A percentile compares a stretch with the other conserved stretches of the same genome.
phyloP scores from a whole-genome alignment of 163 green algal genomes.

The Chlorella variabilis region DNA sequence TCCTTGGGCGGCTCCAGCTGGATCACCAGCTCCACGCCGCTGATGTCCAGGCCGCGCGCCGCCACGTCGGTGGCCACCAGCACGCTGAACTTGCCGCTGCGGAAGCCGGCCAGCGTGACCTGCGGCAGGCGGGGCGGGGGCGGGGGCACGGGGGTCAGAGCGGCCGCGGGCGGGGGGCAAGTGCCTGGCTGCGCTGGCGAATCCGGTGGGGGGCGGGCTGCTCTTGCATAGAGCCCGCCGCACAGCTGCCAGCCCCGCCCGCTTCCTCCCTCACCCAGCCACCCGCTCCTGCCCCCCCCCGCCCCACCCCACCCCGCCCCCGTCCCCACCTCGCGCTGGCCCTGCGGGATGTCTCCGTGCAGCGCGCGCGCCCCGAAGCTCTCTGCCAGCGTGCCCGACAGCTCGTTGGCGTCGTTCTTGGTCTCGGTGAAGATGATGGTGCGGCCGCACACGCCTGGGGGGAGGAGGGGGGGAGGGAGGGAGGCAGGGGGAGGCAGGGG shows the following conservation, averaged over 20 bases:
- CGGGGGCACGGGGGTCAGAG: too few species aligned
- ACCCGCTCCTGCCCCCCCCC: too few species aligned
- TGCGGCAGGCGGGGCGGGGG: background rate
- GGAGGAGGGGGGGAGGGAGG: background rate
- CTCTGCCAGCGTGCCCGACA: slow-evolving; percentile 67
- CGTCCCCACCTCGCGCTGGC: slow-evolving; percentile 59
- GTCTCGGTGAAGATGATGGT: slow-evolving; percentile 98
- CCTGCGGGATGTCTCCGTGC: slow-evolving; percentile 95
- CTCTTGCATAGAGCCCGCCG: too few species aligned
- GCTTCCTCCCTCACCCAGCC: too few species aligned
- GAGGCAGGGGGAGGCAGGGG: background rate
- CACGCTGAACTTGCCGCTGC: slow-evolving; percentile 86
- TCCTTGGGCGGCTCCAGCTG: slow-evolving; percentile 88
- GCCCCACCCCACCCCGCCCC: background rate
- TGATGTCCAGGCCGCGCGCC: slow-evolving; percentile 97
- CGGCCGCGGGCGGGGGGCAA: too few species aligned
- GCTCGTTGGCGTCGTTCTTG: slow-evolving; percentile 94
- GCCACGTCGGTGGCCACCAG: slow-evolving; percentile 99
- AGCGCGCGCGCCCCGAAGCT: slow-evolving; percentile 74
- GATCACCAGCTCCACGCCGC: slow-evolving; percentile 93
- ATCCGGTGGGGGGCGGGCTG: too few species aligned
- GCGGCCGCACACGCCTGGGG: slow-evolving; percentile 64
- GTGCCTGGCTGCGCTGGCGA: too few species aligned
- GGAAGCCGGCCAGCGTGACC: slow-evolving; percentile 79
- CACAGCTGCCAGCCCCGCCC: too few species aligned